Evolutionary conservation across 106 monocot species (phyloP).

Genomic region (Allium fistulosum): DNA sequence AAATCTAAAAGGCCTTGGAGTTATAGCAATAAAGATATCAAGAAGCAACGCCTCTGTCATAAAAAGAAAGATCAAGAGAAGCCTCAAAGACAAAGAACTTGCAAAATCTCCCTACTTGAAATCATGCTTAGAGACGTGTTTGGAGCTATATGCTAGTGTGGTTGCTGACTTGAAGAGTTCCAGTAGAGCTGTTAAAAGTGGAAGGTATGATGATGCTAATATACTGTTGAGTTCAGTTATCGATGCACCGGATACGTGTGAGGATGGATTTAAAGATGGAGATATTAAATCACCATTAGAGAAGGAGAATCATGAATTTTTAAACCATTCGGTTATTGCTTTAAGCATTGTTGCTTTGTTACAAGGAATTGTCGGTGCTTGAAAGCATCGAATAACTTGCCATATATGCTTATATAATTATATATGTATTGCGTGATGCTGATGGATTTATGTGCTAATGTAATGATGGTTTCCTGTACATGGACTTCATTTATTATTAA

Average conservation of each 20-base stretch:
- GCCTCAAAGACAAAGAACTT: neutral
- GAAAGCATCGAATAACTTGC: no score
- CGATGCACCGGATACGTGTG: neutral
- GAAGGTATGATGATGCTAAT: constrained; percentile 6
- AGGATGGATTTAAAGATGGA: neutral
- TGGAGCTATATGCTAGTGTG: constrained; percentile 1
- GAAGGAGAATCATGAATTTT: neutral
- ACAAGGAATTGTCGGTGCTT: neutral
- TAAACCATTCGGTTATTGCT: neutral
- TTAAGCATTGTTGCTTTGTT: neutral
- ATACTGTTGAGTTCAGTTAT: constrained; percentile 3
- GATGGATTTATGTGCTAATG: no score
- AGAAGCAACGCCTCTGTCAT: constrained; percentile 2
- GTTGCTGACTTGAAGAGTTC: neutral
- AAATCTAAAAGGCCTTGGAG: constrained; percentile 9
- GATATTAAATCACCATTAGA: neutral
- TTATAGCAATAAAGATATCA: constrained; percentile 6
- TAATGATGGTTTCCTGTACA: no score
- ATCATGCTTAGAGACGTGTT: neutral
- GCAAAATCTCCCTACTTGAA: neutral
- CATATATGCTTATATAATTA: no score
- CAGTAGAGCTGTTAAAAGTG: neutral
- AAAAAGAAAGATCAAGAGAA: neutral
- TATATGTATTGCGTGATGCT: no score
- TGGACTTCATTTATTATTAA: no score